Percentiles rank a stretch among this genome's conserved stretches.
Conservation (phyloP, 1,139 yeast genomes). For the Maudiozyma humilis region DNA sequence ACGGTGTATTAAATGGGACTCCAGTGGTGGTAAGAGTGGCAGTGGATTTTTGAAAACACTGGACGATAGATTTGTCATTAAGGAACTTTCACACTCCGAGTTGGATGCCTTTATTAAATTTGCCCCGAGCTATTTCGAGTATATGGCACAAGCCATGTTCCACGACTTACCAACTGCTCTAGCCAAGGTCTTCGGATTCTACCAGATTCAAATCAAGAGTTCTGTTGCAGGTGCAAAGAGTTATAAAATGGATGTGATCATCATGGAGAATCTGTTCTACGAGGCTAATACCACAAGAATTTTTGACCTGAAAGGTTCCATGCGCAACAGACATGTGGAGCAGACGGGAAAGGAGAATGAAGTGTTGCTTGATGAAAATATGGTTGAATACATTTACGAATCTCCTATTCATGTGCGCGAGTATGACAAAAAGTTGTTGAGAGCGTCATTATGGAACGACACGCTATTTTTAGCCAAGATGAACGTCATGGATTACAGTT, state of each 20-base stretch:
- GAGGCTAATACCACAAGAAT: conserved; percentile 76
- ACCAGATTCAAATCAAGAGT: conserved; percentile 82
- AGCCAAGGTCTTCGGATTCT: conserved; percentile 92
- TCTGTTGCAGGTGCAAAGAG: conserved; percentile 50
- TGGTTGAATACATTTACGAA: conserved; percentile 96
- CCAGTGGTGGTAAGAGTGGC: conserved; percentile 94
- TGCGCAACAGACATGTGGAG: conserved; percentile 93
- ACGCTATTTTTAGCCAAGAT: conserved; percentile 88
- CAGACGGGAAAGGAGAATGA: conserved; percentile 95
- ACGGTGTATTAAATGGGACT: conserved; percentile 91
- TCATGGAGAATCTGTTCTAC: conserved; percentile 92
- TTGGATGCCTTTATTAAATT: conserved; percentile 88
- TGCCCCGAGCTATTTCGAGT: conserved; percentile 94
- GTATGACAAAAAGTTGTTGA: conserved; percentile 73
- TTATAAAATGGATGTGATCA: conserved; percentile 80
- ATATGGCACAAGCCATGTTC: conserved; percentile 89
- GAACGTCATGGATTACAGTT: conserved; percentile 98
- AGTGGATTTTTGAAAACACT: conserved; percentile 86
- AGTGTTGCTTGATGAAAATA: conserved; percentile 89
- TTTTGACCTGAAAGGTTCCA: conserved; percentile 93
- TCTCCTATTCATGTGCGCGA: conserved; percentile 92
- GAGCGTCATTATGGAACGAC: conserved; percentile 92
- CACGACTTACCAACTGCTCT: conserved; percentile 90
- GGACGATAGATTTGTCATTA: conserved; percentile 83
- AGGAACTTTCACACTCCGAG: conserved; percentile 82